Percentiles rank a stretch among this genome's conserved stretches.
Conservation (phyloP, 768 basidiomycete genomes). For the Lentinula aciculospora region DNA sequence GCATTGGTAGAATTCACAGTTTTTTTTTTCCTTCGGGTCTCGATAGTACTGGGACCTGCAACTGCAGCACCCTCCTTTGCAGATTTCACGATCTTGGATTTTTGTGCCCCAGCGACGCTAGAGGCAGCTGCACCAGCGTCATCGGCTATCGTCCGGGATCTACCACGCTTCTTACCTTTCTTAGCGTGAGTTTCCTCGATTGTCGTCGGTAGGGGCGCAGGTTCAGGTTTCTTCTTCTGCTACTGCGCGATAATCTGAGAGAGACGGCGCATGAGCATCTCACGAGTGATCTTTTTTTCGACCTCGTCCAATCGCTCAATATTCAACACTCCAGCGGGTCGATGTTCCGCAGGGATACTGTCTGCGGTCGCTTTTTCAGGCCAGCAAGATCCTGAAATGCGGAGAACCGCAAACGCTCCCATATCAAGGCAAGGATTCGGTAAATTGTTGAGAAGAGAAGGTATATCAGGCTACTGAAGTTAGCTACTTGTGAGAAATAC, state of each 20-base stretch:
- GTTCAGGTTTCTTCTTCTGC: no score
- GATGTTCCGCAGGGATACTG: not conserved
- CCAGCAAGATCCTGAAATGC: not conserved
- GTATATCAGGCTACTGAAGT: not conserved
- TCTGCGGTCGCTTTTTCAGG: not conserved
- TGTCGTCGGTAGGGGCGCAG: no score
- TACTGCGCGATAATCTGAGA: no score
- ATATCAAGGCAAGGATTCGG: not conserved
- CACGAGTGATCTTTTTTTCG: not conserved
- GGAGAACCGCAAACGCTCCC: not conserved
- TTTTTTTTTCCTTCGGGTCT: no score
- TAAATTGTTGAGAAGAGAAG: not conserved
- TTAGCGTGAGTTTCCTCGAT: no score
- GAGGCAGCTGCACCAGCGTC: no score
- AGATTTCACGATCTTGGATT: no score
- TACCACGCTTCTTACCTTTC: not conserved
- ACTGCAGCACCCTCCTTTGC: no score
- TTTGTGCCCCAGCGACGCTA: no score
- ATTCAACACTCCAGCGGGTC: not conserved
- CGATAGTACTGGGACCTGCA: no score
- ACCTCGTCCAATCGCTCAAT: not conserved
- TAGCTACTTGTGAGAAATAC: not conserved
- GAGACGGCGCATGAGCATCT: no score
- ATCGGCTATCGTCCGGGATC: not conserved
- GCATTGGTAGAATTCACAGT: no score